These are phyloP conservation scores for Globisporangium perplexum DNA, from an alignment of 352 stramenopile species.

Conservation along the genomic window DNA sequence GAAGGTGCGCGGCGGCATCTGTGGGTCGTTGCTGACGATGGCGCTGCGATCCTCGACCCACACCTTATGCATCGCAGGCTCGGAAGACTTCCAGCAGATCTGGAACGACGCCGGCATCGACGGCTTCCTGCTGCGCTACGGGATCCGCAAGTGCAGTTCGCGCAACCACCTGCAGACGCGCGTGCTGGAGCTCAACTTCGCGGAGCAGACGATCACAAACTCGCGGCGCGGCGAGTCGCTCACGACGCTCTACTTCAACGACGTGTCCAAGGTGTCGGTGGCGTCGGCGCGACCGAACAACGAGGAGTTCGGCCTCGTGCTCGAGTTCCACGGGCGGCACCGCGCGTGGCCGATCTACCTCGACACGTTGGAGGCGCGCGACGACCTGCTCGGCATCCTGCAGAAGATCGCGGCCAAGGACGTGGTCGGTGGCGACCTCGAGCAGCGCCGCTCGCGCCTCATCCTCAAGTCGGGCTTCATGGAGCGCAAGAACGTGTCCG, in stretches of 20 bases:
- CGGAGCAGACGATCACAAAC: slow-evolving; percentile 77
- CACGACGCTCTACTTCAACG: slow-evolving; percentile 69
- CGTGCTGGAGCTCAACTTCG: slow-evolving; percentile 84
- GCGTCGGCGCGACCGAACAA: slow-evolving; percentile 30
- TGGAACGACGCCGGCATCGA: slow-evolving; percentile 79
- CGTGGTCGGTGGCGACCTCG: slow-evolving; percentile 56
- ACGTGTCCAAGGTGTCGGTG: slow-evolving; percentile 42
- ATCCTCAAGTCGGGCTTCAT: slow-evolving; percentile 69
- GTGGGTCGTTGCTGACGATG: not conserved
- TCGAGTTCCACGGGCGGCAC: slow-evolving; percentile 60
- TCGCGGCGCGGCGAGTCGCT: slow-evolving; percentile 73
- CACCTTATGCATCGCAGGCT: slow-evolving; percentile 2
- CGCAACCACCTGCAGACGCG: slow-evolving; percentile 79
- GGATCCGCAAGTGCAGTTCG: slow-evolving; percentile 72
- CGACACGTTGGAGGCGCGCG: slow-evolving; percentile 60
- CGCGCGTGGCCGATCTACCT: slow-evolving; percentile 77
- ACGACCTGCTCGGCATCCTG: slow-evolving; percentile 68
- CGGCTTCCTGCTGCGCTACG: slow-evolving; percentile 78
- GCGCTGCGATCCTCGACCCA: not conserved
- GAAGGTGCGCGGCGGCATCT: slow-evolving; percentile 23
- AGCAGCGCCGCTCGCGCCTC: slow-evolving; percentile 59
- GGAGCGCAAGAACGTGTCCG: slow-evolving; percentile 51
- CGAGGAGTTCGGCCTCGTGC: slow-evolving; percentile 63
- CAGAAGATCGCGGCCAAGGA: slow-evolving; percentile 67
- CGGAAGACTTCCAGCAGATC: slow-evolving; percentile 59